phyloP scores from a whole-genome alignment of 768 basidiomycete species.

The Guyanaporus albipodus region DNA sequence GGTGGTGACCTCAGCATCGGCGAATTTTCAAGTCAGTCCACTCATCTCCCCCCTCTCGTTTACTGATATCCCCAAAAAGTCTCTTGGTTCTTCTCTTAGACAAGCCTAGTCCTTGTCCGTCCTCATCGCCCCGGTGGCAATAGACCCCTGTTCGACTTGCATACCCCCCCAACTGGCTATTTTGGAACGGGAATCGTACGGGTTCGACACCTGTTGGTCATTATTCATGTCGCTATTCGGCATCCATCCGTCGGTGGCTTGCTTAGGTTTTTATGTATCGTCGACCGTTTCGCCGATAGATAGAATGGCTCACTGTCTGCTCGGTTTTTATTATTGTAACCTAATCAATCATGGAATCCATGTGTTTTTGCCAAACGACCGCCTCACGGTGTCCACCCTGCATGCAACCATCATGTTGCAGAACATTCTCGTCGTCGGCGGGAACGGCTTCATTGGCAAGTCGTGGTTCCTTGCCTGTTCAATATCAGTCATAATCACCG shows the following conservation, averaged over 20 bases:
- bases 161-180: not conserved
- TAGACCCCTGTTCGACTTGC: constrained; percentile 20
- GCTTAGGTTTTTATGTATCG: no score
- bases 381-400: not conserved
- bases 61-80: constrained; percentile 20
- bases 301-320: no score
- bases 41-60: not conserved
- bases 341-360: not conserved
- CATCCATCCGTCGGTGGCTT: no score
- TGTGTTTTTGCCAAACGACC: not conserved
- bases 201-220: constrained; percentile 6
- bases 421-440: constrained; percentile 91
- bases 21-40: constrained; percentile 50
- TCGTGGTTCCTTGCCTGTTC: not conserved
- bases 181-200: not conserved
- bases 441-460: constrained; percentile 94
- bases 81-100: constrained; percentile 24
- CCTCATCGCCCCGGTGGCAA: constrained; percentile 36
- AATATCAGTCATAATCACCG: not conserved
- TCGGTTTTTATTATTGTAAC: not conserved
- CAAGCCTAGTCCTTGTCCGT: constrained; percentile 20
- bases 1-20: constrained; percentile 45
- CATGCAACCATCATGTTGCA: constrained; percentile 36
- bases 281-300: no score
- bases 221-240: constrained; percentile 15